phyloP scores from a whole-genome alignment of 1,284 basidiomycete species.

The Entoloma clypeatum region DNA sequence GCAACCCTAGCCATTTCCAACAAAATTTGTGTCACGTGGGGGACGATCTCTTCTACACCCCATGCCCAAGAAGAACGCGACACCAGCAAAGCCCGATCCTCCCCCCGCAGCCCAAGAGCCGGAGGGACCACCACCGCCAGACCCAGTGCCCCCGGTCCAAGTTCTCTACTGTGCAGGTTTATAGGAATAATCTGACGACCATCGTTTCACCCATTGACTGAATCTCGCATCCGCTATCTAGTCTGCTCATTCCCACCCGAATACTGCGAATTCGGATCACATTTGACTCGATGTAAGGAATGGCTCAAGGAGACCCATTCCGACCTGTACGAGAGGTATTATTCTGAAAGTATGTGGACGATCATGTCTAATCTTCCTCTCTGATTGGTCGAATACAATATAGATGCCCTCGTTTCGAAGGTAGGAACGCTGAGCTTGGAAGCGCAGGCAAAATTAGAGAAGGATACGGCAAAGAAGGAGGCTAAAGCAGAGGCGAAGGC shows the following conservation, averaged over 20 bases:
- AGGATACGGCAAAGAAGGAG: conserved; percentile 89
- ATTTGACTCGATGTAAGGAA: conserved; percentile 82
- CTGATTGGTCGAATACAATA: too few species aligned
- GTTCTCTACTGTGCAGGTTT: conserved; percentile 65
- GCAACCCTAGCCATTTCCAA: too few species aligned
- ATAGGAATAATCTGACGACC: conserved; percentile 13
- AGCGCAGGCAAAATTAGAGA: conserved; percentile 81
- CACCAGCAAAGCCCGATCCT: conserved; percentile 20
- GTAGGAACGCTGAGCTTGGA: conserved; percentile 84
- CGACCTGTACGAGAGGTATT: conserved; percentile 71
- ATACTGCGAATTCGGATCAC: conserved; percentile 93
- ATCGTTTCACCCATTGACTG: conserved; percentile 11
- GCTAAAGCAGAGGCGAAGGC: conserved; percentile 82
- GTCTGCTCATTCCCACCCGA: conserved; percentile 89
- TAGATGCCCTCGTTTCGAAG: conserved; percentile 79
- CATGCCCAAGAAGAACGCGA: conserved; percentile 24
- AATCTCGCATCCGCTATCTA: conserved; percentile 27
- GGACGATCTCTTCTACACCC: neutral
- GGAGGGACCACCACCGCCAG: conserved; percentile 28
- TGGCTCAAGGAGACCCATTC: conserved; percentile 73
- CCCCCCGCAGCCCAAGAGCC: conserved; percentile 19
- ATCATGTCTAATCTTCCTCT: neutral
- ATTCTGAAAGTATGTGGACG: conserved; percentile 70
- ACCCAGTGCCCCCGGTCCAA: conserved; percentile 46
- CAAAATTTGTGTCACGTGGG: conserved; percentile 12